A percentile compares a stretch with the other conserved stretches of the same genome.
phyloP scores from a whole-genome alignment of 495 filamentous ascomycete species.

The Corynascus novoguineensis region DNA sequence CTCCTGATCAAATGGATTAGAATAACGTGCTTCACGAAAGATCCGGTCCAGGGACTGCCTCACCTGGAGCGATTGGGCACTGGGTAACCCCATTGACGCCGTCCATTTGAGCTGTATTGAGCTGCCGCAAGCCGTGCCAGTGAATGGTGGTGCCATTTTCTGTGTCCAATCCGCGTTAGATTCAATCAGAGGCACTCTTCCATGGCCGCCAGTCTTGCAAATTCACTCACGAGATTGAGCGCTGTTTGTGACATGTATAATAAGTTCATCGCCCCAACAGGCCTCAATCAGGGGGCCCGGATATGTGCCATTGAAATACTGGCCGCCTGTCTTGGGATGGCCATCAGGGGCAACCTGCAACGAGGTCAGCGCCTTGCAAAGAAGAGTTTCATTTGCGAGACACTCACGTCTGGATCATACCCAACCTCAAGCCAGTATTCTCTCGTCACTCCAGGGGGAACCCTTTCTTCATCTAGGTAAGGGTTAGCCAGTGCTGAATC shows the following conservation, averaged over 20 bases:
- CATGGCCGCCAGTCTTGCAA: neutral
- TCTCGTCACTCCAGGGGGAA: neutral
- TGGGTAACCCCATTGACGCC: constrained; percentile 44
- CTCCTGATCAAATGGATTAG: constrained; percentile 28
- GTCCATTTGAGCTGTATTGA: constrained; percentile 37
- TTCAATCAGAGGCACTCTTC: neutral
- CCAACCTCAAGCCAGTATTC: constrained; percentile 1
- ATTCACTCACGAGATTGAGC: neutral
- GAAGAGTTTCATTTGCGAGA: neutral
- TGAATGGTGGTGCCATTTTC: constrained; percentile 37
- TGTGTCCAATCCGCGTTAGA: constrained; percentile 23
- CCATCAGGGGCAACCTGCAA: constrained; percentile 12
- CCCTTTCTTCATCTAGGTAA: neutral
- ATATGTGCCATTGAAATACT: constrained; percentile 22
- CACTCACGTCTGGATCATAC: neutral
- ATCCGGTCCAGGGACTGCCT: neutral
- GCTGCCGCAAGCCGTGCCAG: constrained; percentile 33
- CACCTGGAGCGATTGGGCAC: constrained; percentile 40
- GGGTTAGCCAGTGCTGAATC: neutral
- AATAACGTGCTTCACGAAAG: neutral
- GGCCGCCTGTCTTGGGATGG: constrained; percentile 7
- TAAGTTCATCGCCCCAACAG: constrained; percentile 52
- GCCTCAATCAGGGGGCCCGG: constrained; percentile 53
- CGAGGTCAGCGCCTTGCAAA: neutral
- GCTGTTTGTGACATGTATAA: constrained; percentile 44